Conservation (phyloP, 257 asterid species). For the Rubia yunnanensis region DNA sequence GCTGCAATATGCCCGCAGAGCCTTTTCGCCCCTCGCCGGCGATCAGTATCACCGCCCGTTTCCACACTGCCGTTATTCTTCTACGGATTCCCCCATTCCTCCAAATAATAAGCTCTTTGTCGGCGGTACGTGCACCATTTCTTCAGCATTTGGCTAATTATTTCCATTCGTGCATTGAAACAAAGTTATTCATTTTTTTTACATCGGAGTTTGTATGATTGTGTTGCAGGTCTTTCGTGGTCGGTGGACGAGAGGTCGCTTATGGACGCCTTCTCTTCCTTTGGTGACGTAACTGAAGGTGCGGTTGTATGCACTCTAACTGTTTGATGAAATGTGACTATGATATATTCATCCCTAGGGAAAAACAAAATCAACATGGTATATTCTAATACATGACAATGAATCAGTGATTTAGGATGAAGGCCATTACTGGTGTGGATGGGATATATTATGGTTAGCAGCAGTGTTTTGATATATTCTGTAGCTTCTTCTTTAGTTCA, state of each 20-base stretch:
- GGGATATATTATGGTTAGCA: not conserved
- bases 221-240: conserved; percentile 34
- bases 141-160: not conserved
- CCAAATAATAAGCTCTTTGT: conserved; percentile 36
- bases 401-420: not conserved
- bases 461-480: not conserved
- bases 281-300: conserved; percentile 42
- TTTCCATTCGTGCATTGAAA: not conserved
- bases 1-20: conserved; percentile 9
- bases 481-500: not conserved
- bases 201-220: not conserved
- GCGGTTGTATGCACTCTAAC: not conserved
- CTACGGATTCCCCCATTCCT: conserved; percentile 15
- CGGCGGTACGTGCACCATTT: conserved; percentile 19
- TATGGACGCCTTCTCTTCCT: conserved; percentile 32
- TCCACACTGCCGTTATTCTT: not conserved
- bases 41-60: not conserved
- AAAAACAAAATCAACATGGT: not conserved
- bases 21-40: not conserved
- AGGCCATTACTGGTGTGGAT: not conserved
- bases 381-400: not conserved
- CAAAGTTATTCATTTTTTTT: not conserved
- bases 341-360: not conserved
- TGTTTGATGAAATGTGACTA: conserved; percentile 23
- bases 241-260: conserved; percentile 35